Conservation (phyloP, 352 stramenopile species). For the Pythium vanterpoolii region DNA sequence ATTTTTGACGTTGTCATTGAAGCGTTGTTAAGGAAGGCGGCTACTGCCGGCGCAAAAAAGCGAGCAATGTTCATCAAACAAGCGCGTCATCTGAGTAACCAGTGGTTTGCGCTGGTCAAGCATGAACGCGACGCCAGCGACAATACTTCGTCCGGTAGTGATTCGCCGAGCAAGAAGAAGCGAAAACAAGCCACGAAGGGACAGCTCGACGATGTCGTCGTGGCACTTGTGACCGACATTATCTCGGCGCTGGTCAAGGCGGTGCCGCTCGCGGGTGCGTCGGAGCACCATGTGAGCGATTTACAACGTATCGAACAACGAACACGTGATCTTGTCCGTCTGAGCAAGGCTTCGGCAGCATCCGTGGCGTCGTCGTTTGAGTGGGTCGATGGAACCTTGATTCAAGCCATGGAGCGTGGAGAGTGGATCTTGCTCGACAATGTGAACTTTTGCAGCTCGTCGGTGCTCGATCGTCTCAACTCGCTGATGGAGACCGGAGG, state of each 20-base stretch:
- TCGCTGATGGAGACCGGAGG: constrained; percentile 98
- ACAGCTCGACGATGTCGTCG: constrained; percentile 54
- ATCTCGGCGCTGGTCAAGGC: constrained; percentile 37
- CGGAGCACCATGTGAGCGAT: not conserved
- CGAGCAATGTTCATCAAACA: constrained; percentile 19
- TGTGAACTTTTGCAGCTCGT: constrained; percentile 99
- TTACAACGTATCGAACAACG: constrained; percentile 7
- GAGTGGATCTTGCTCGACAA: constrained; percentile 99
- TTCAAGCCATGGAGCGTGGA: constrained; percentile 97
- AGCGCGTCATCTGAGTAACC: constrained; percentile 27
- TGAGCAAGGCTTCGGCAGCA: constrained; percentile 59
- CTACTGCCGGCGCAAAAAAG: constrained; percentile 5
- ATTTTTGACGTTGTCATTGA: constrained; percentile 38
- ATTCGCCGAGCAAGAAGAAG: constrained; percentile 19
- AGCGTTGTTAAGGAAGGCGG: constrained; percentile 30
- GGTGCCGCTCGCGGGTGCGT: constrained; percentile 5
- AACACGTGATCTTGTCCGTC: constrained; percentile 31
- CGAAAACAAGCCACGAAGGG: constrained; percentile 62
- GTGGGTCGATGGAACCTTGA: constrained; percentile 98
- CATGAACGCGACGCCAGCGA: constrained; percentile 24
- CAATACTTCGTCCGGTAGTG: not conserved
- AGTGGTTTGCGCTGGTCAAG: constrained; percentile 26
- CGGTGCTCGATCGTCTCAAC: constrained; percentile 99
- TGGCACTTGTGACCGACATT: constrained; percentile 54
- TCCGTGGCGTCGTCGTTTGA: constrained; percentile 91